Evolutionary conservation across 257 asterid species (phyloP).

Genomic region (Solanum neorickii): DNA sequence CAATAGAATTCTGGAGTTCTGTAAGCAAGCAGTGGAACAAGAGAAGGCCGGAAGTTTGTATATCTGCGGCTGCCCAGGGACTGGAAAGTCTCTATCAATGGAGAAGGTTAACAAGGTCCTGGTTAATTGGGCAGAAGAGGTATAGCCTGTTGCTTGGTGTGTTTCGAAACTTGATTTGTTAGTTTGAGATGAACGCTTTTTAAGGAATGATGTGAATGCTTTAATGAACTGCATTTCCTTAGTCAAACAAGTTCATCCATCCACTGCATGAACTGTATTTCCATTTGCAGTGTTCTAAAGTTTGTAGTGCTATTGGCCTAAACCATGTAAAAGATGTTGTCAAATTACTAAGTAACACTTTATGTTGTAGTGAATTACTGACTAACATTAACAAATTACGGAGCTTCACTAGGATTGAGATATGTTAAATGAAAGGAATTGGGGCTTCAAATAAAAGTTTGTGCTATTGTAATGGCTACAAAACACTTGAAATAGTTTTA

Average conservation of each 20-base stretch:
- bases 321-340: not conserved
- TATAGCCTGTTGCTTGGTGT: slow-evolving; percentile 4
- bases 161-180: not conserved
- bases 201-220: not conserved
- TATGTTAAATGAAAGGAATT: not conserved
- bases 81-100: slow-evolving; percentile 83
- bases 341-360: not conserved
- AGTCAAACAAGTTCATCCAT: not conserved
- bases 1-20: slow-evolving; percentile 54
- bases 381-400: not conserved
- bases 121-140: slow-evolving; percentile 72
- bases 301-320: not conserved
- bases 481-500: not conserved
- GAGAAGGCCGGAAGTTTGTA: slow-evolving; percentile 83
- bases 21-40: slow-evolving; percentile 56
- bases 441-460: not conserved
- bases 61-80: slow-evolving; percentile 92
- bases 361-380: not conserved
- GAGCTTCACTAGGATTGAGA: not conserved
- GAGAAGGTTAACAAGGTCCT: slow-evolving; percentile 53
- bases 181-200: not conserved
- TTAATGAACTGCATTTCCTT: not conserved
- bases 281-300: not conserved
- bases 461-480: not conserved
- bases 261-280: not conserved